These are phyloP conservation scores for Cytospora schulzeri DNA, from an alignment of 2,329 filamentous ascomycete genomes.

Conservation along the genomic window DNA sequence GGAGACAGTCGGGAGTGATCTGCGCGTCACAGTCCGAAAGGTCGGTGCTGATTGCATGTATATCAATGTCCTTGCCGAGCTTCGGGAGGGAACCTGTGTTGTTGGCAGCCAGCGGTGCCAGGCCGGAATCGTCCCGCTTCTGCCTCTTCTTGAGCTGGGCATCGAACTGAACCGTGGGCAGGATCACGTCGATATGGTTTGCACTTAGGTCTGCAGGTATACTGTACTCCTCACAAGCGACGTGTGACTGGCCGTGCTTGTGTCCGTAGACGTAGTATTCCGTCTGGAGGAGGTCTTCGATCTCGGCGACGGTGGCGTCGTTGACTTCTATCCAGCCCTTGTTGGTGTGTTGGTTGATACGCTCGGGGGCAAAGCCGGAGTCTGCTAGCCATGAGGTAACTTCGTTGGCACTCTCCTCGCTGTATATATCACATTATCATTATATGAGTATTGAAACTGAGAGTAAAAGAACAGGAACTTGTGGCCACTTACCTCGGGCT, in stretches of 20 bases:
- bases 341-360: conserved; percentile 23
- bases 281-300: conserved; percentile 25
- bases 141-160: conserved; percentile 19
- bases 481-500: conserved; percentile 10
- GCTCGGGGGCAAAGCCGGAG: conserved; percentile 22
- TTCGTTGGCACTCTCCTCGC: conserved; percentile 21
- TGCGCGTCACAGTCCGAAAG: conserved; percentile 22
- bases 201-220: conserved; percentile 22
- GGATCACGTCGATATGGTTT: conserved; percentile 25
- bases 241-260: conserved; percentile 20
- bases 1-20: conserved; percentile 26
- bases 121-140: conserved; percentile 15
- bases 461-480: not conserved
- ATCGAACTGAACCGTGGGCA: conserved; percentile 26
- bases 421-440: not conserved
- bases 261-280: conserved; percentile 26
- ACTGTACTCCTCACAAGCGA: conserved; percentile 26
- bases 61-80: conserved; percentile 21
- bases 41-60: conserved; percentile 11
- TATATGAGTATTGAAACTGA: not conserved
- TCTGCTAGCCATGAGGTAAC: conserved; percentile 22
- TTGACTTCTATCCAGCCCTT: conserved; percentile 26
- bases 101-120: conserved; percentile 17
- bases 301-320: conserved; percentile 22
- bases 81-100: conserved; percentile 24